phyloP scores from a whole-genome alignment of 139 green algal genomes.

The Ostreobium quekettii region DNA sequence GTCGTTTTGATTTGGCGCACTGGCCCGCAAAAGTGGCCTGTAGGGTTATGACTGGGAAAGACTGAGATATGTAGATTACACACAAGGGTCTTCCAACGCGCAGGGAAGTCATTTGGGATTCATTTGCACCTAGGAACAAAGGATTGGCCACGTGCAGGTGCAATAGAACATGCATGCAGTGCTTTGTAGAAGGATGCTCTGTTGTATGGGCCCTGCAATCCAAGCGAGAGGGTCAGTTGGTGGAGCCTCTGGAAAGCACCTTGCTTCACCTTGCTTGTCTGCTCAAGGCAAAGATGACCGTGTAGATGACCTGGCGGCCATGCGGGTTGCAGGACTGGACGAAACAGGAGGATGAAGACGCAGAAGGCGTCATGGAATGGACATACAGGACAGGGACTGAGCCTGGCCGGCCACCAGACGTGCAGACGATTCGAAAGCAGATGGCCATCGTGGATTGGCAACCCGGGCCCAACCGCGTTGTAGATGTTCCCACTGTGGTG shows the following conservation, averaged over 20 bases:
- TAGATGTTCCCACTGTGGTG: slow-evolving; percentile 69
- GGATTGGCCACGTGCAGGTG: too few relatives aligned
- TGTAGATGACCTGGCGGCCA: too few relatives aligned
- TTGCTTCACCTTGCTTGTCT: not conserved
- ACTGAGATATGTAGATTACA: too few relatives aligned
- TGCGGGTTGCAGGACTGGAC: slow-evolving; percentile 74
- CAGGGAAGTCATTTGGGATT: too few relatives aligned
- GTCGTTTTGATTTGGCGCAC: too few relatives aligned
- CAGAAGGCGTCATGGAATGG: slow-evolving; percentile 72
- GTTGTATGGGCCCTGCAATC: not conserved
- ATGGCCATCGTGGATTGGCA: slow-evolving; percentile 95
- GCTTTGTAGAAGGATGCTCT: not conserved
- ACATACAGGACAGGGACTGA: slow-evolving; percentile 55
- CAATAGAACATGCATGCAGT: too few relatives aligned
- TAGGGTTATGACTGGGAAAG: too few relatives aligned
- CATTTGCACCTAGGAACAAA: too few relatives aligned
- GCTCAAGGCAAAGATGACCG: too few relatives aligned
- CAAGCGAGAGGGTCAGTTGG: not conserved
- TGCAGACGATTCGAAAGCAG: slow-evolving; percentile 74
- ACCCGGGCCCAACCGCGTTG: slow-evolving; percentile 73
- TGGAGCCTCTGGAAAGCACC: not conserved
- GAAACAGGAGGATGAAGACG: slow-evolving; percentile 61
- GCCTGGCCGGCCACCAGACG: slow-evolving; percentile 63
- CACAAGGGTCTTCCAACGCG: too few relatives aligned
- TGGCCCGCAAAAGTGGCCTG: too few relatives aligned